These are phyloP conservation scores for Hsuehochloa calcarea DNA, from an alignment of 176 grass and related monocot species.

Conservation along the genomic window DNA sequence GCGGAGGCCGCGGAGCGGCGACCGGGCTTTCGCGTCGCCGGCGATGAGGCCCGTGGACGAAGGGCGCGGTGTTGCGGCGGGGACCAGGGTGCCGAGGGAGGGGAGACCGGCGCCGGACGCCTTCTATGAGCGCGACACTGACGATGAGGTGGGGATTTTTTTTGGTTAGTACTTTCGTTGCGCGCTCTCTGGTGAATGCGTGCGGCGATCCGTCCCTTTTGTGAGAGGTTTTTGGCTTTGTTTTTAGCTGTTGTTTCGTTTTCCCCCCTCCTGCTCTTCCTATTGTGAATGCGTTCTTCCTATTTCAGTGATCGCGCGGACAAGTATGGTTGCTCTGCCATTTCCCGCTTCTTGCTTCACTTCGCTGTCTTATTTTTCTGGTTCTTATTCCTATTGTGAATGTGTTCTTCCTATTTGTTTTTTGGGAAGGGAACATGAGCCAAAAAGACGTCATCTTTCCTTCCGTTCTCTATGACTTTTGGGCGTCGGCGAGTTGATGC, in stretches of 20 bases:
- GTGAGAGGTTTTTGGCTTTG: not conserved
- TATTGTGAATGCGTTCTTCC: not conserved
- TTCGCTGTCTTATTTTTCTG: too few species aligned
- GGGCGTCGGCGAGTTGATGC: too few species aligned
- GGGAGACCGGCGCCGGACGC: not conserved
- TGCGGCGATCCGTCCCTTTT: not conserved
- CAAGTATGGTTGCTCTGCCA: too few species aligned
- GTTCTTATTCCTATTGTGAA: too few species aligned
- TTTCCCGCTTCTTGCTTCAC: too few species aligned
- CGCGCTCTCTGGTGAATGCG: not conserved
- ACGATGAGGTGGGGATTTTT: conserved; percentile 2
- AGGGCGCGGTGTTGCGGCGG: conserved; percentile 4
- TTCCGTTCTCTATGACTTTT: too few species aligned
- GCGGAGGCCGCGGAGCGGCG: not conserved
- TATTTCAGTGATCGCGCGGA: not conserved
- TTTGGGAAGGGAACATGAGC: too few species aligned
- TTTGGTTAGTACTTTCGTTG: not conserved
- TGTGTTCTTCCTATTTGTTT: too few species aligned
- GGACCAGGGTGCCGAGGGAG: not conserved
- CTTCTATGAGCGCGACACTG: not conserved
- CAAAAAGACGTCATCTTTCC: too few species aligned
- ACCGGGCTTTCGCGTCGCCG: not conserved
- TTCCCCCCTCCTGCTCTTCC: not conserved
- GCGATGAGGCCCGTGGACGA: not conserved
- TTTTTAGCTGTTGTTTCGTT: too few species aligned